Evolutionary conservation across 164 flowering plant genomes (phyloP).

Genomic region (Macadamia integrifolia): DNA sequence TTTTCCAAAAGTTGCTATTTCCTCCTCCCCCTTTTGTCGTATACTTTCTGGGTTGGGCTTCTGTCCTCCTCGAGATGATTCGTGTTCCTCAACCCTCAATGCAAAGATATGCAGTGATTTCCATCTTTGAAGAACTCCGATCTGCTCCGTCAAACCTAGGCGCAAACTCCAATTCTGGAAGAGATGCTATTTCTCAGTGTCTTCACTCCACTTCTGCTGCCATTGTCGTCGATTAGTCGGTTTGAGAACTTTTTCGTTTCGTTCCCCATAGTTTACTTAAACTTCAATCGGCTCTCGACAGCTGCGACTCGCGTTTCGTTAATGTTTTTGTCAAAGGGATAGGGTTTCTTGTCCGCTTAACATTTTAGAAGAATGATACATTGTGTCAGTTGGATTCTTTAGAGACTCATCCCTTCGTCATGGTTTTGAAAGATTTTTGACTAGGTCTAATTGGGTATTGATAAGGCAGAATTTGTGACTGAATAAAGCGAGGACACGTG

Average conservation of each 20-base stretch:
- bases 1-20: too few relatives aligned
- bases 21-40: too few relatives aligned
- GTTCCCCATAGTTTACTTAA: conserved; percentile 59
- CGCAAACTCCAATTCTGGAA: conserved; percentile 43
- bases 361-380: conserved; percentile 29
- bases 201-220: conserved; percentile 52
- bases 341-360: conserved; percentile 56
- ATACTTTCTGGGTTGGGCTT: too few relatives aligned
- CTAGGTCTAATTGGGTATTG: background rate
- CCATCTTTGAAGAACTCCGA: conserved; percentile 77
- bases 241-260: conserved; percentile 76
- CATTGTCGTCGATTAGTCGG: conserved; percentile 67
- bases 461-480: too few relatives aligned
- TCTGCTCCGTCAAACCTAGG: conserved; percentile 41
- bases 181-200: conserved; percentile 53
- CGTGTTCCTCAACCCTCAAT: conserved; percentile 74
- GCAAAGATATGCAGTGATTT: conserved; percentile 69
- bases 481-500: too few relatives aligned
- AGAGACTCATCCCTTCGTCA: conserved; percentile 71
- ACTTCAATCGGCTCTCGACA: conserved; percentile 83
- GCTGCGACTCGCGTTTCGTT: conserved; percentile 39
- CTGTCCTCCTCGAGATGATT: conserved; percentile 40
- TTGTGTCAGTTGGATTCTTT: conserved; percentile 28
- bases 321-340: conserved; percentile 57
- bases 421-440: conserved; percentile 27